Conservation (phyloP, 371 early-diverging fungal species). For the Saksenaea oblongispora region DNA sequence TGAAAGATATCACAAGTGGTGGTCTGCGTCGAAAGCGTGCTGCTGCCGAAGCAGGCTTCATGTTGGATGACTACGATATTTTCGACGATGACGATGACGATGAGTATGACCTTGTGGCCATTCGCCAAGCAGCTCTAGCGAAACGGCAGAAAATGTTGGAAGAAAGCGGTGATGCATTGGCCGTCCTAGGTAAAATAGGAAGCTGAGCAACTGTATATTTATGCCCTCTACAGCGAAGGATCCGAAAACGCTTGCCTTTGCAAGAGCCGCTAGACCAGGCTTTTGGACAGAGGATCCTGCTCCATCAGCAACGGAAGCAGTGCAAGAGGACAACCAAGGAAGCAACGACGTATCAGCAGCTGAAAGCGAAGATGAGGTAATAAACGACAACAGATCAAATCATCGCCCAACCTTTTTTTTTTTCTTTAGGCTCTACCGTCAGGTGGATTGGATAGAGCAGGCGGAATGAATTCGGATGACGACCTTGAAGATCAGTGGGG, state of each 20-base stretch:
- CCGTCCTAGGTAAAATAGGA: constrained; percentile 24
- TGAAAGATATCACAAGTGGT: constrained; percentile 51
- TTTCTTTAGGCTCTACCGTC: not conserved
- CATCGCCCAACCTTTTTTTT: not conserved
- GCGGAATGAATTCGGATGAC: not conserved
- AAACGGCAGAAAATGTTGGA: constrained; percentile 33
- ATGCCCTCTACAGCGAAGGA: constrained; percentile 22
- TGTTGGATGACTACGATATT: constrained; percentile 43
- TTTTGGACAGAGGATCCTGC: not conserved
- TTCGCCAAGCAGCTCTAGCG: constrained; percentile 34
- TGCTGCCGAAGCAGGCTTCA: constrained; percentile 34
- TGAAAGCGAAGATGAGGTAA: not conserved
- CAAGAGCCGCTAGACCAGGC: constrained; percentile 34
- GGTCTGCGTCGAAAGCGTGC: constrained; percentile 41
- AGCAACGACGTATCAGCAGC: not conserved
- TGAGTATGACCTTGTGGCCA: constrained; percentile 40
- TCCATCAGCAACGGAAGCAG: not conserved
- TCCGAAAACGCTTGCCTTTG: constrained; percentile 51
- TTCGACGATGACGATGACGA: constrained; percentile 38
- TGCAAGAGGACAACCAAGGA: not conserved
- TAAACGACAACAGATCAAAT: not conserved
- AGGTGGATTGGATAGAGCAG: not conserved
- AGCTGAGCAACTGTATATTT: not conserved
- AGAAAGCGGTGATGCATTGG: constrained; percentile 31
- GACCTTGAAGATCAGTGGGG: not conserved